Conservation (phyloP, 2,329 filamentous ascomycete genomes). For the Metarhizium humberi region DNA sequence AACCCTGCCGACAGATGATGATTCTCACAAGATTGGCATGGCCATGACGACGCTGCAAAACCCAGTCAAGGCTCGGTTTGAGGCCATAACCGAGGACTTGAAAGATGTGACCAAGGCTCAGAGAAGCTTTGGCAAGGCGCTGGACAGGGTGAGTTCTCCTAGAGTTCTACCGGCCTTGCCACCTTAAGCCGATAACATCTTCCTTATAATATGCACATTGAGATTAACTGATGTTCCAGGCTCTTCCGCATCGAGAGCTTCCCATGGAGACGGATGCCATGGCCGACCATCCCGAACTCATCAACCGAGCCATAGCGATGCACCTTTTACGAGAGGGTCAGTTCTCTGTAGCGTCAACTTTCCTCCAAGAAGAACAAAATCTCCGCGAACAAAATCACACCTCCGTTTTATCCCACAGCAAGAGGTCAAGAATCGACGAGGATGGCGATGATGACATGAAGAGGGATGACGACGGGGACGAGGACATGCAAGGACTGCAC, state of each 20-base stretch:
- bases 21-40: slow-evolving; percentile 53
- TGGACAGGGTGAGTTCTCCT: slow-evolving; percentile 60
- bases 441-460: slow-evolving; percentile 25
- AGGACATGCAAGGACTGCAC: slow-evolving; percentile 17
- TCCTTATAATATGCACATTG: slow-evolving; percentile 2
- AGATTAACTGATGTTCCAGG: slow-evolving; percentile 16
- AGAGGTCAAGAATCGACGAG: slow-evolving; percentile 15
- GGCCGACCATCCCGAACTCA: slow-evolving; percentile 62
- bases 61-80: slow-evolving; percentile 72
- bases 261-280: slow-evolving; percentile 75
- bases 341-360: slow-evolving; percentile 78
- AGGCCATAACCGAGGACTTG: slow-evolving; percentile 69
- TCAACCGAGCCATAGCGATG: slow-evolving; percentile 93
- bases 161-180: background rate
- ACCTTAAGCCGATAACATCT: background rate
- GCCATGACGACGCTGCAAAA: slow-evolving; percentile 79
- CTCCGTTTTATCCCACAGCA: slow-evolving; percentile 7
- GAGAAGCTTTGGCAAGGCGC: slow-evolving; percentile 72
- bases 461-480: slow-evolving; percentile 14
- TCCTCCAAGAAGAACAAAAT: slow-evolving; percentile 60
- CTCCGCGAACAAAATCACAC: slow-evolving; percentile 15
- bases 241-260: slow-evolving; percentile 46
- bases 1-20: slow-evolving; percentile 17
- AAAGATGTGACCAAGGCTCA: slow-evolving; percentile 77
- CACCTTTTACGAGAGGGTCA: slow-evolving; percentile 91